Evolutionary conservation across 1,284 basidiomycete species (phyloP).

Genomic region (Coniophora puteana): DNA sequence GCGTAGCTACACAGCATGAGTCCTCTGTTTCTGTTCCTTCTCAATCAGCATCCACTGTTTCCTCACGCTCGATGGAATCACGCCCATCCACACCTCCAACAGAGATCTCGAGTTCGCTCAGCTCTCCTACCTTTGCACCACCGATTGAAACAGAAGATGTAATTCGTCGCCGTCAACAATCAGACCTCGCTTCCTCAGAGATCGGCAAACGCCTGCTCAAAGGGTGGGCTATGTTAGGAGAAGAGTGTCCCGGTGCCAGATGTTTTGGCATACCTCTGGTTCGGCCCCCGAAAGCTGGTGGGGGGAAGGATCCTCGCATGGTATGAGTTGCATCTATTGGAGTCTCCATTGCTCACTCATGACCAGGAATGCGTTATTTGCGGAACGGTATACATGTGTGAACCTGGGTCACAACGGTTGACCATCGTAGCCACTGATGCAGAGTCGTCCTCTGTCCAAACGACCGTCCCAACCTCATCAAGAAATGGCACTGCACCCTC

Average conservation of each 20-base stretch:
- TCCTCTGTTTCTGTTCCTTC: slow-evolving; percentile 21
- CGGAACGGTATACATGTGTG: slow-evolving; percentile 53
- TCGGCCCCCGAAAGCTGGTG: slow-evolving; percentile 61
- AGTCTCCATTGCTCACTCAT: slow-evolving; percentile 4
- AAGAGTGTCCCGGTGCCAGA: slow-evolving; percentile 65
- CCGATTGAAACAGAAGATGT: slow-evolving; percentile 62
- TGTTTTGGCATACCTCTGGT: slow-evolving; percentile 76
- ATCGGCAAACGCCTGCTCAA: slow-evolving; percentile 73
- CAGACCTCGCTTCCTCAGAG: slow-evolving; percentile 72
- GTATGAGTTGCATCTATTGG: slow-evolving; percentile 32
- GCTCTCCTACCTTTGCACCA: slow-evolving; percentile 58
- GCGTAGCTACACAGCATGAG: slow-evolving; percentile 6
- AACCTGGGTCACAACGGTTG: slow-evolving; percentile 49
- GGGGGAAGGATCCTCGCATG: slow-evolving; percentile 60
- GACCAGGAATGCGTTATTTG: slow-evolving; percentile 77
- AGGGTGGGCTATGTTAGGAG: slow-evolving; percentile 83
- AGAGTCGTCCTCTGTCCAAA: background rate
- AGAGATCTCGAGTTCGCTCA: slow-evolving; percentile 56
- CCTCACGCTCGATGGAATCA: slow-evolving; percentile 39
- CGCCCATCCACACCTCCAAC: slow-evolving; percentile 71
- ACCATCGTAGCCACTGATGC: slow-evolving; percentile 26
- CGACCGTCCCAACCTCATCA: too few species aligned
- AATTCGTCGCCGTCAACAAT: slow-evolving; percentile 68
- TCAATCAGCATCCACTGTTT: slow-evolving; percentile 40
- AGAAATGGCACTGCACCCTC: too few species aligned